Evolutionary conservation across 768 basidiomycete genomes (phyloP).

Genomic region (Serendipita vermifera): DNA sequence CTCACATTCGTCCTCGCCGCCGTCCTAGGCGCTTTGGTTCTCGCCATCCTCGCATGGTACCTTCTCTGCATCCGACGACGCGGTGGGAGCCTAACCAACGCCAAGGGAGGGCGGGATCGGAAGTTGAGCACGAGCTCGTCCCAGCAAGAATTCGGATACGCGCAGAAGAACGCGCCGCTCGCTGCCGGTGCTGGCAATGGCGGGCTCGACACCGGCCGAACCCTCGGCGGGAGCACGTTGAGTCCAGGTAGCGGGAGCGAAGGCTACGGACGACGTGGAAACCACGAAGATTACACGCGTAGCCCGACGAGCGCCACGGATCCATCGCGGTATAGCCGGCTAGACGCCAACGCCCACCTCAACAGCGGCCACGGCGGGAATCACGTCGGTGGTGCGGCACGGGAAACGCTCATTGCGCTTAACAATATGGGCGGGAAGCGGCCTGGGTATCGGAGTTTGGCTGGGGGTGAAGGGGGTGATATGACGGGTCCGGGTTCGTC

Average conservation of each 20-base stretch:
- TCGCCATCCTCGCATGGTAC: not conserved
- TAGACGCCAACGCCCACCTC: slow-evolving; percentile 6
- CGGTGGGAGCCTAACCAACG: not conserved
- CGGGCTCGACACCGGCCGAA: not conserved
- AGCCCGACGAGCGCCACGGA: too few species aligned
- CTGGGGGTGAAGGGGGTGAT: not conserved
- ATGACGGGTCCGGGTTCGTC: too few species aligned
- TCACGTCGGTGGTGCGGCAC: not conserved
- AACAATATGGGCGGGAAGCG: slow-evolving; percentile 2
- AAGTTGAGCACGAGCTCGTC: not conserved
- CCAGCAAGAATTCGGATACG: not conserved
- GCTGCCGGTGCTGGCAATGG: not conserved
- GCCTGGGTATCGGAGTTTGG: not conserved
- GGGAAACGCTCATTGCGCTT: slow-evolving; percentile 5
- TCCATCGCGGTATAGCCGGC: too few species aligned
- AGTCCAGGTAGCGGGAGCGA: too few species aligned
- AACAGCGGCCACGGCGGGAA: not conserved
- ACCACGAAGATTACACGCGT: too few species aligned
- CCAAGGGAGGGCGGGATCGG: not conserved
- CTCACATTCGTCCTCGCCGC: not conserved
- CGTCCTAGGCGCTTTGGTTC: not conserved
- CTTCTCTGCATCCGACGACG: not conserved
- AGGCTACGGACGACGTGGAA: not conserved
- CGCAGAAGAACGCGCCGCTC: not conserved
- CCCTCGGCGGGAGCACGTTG: not conserved